Evolutionary conservation across 148 eudicot genomes (phyloP), one percentile per base, ranked within the genome.

Genomic region (Fallopia convolvulus): DNA sequence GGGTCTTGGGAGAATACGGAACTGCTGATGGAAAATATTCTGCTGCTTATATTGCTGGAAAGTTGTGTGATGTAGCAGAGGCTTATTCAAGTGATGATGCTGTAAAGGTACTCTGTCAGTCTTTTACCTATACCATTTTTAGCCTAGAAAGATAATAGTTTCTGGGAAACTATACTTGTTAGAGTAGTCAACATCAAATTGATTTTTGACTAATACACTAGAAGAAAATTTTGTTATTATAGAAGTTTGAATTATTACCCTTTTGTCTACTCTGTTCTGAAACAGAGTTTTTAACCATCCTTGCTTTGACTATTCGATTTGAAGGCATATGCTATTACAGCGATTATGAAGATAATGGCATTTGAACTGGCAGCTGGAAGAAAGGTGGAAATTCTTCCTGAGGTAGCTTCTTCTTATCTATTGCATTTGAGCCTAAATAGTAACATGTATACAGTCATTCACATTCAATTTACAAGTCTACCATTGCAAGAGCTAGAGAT

Each of bases 1-100:
- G 99, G 99, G 97, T 95, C 63, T 83, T 95, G 89, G 99, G 99
- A 68, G 99, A 95, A 84, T 92, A 95, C 79, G 99, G 99, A 83
- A 95, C 91, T 75, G 90, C 88, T 23, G 91, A 86, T 85, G 99
- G 97, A 26, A 91, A 87, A 76, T 91, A 92, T 83, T 91, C 97
- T 70, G 97, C 99, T 65, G 89, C 97, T 50, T 95, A 91, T 79
- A 88, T 95, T 75, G 80, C 88, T 47, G 99, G 97, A 77, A 95
- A 93, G 83, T 83, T 95, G 44, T 92, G 97, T 84, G 99, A 95
- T 79, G 93, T 92, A 74, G 97, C 99, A 70, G 99, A 93, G 80
- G 97, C 94, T 23, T 88, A 92, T 87, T 86, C 97, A 65, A 87
- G 84, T 72, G 99, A 92, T 86, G 97, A 92, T 84, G 83, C 82